Conservation (phyloP, 805 yeast species). For the Lipomyces mesembrius region DNA sequence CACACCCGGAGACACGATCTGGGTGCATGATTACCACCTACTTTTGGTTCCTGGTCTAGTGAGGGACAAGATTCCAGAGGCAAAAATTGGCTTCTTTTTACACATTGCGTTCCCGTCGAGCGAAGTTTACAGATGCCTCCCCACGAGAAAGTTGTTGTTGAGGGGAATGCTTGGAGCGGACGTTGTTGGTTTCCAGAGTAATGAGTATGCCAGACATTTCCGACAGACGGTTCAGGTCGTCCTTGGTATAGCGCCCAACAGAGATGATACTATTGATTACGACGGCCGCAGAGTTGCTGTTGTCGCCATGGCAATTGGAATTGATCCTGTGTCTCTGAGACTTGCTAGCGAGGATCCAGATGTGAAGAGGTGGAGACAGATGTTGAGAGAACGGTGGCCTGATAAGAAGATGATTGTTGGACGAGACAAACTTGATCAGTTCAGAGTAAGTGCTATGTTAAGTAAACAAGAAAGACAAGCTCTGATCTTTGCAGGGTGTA, state of each 20-base stretch:
- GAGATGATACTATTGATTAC: constrained; percentile 78
- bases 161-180: constrained; percentile 89
- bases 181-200: constrained; percentile 85
- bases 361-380: constrained; percentile 58
- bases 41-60: constrained; percentile 85
- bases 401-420: constrained; percentile 73
- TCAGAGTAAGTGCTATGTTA: constrained; percentile 50
- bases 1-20: constrained; percentile 71
- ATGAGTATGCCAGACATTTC: constrained; percentile 92
- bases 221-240: constrained; percentile 86
- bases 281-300: constrained; percentile 48
- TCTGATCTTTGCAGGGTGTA: constrained; percentile 57
- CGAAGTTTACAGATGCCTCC: constrained; percentile 92
- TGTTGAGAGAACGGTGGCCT: constrained; percentile 81
- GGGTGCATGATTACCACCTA: constrained; percentile 95
- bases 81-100: constrained; percentile 86
- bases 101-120: constrained; percentile 95
- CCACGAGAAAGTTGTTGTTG: constrained; percentile 77
- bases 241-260: constrained; percentile 80
- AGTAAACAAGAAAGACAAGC: not conserved
- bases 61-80: constrained; percentile 72
- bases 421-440: constrained; percentile 84
- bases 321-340: constrained; percentile 53
- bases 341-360: constrained; percentile 52
- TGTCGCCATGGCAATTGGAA: constrained; percentile 49